Base-by-base conservation (phyloP, 495 filamentous ascomycete species). In the Talaromyces adpressus region DNA sequence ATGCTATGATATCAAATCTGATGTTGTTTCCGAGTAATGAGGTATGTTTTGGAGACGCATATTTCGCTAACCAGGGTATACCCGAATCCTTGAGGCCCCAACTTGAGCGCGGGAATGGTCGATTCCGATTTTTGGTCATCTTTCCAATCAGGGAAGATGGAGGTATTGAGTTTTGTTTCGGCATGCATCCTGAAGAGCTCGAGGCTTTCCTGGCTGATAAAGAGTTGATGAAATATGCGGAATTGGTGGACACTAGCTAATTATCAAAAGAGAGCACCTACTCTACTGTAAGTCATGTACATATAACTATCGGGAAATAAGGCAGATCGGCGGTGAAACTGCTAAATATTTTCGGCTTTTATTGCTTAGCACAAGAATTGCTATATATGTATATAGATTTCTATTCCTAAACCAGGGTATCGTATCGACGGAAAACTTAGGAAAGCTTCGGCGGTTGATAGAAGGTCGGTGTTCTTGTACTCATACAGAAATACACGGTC, bases 101-200 rank as follows among this genome's bases (percentile, higher is more conserved):
- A 58, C 57, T 74, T 27, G 73, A 72, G 56, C 65, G 72, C 25
- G 60, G 62, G 12, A 57, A 68, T 56, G 59, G 64, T 5, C 58
- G 61, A 3, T 71, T 73, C 34, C 70, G 72, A n/a, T 67, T 73
- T 52, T 56, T 69, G 27, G 58, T 73, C 39, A 69, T 76, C 41
- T 65, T 62, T 51, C 73, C 73, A 4, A 65, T 72, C 66, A 72
- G 57, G 63, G 59, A 62, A 5, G 72, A 76, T 70, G 71, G 73
- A 11, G 70, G 69, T 14, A 68, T 76, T 54, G 73, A 76, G 61
- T 64, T 76, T 9, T 60, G 63, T 20, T 54, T 76, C 2, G 72
- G 72, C n/a, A 72, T 66, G 16, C 45, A 64, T 25, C 69, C 72
- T 2, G 71, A 74, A 67, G 73, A 74, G 66, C 56, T 76, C 53